Evolutionary conservation across 495 filamentous ascomycete species (phyloP), one percentile per base, ranked within the genome.

Genomic region (Xylaria acuta): DNA sequence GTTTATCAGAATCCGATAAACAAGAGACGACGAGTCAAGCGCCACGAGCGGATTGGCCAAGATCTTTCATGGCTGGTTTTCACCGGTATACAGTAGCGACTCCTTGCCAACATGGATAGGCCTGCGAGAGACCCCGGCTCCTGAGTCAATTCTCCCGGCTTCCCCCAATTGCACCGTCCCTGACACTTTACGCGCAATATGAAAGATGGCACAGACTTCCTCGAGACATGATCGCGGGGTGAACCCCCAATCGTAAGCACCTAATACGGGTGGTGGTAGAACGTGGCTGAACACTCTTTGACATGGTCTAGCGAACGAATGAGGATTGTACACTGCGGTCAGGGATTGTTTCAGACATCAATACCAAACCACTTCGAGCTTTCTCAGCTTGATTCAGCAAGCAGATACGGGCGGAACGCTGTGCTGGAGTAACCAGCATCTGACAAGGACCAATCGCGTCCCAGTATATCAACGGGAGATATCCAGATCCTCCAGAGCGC

Each of bases 21-120:
- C 38, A 43, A 64, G 11, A 56, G 49, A 66, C 34, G 47, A 67
- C 45, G 65, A 56, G 49, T 56, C 65, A 56, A 67, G 36, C 36
- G 65, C 49, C 65, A n/a, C 49, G 36, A 43, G 65, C 25, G 49
- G 65, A 30, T 67, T 67, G 64, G 65, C 65, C 65, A 67, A 67
- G 49, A 56, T 9, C 36, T 49, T 41, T 49, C 27, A 56, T 5
- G 47, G 12, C 47, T 7, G n/a, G 20, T 41, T 56, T 34, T 25
- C 65, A 27, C 32, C 47, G n/a, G 34, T n/a, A 43, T 38, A 38
- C 36, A 3, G 7, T 38, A 67, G 49, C 11, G 12, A 18, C 64
- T 27, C 40, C 34, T 66, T 53, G 27, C 11, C 34, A 30, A 30
- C 64, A 66, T 66, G 45, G 64, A 38, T 66, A 53, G 1, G 64